These are phyloP conservation scores for Ascochyta fabae DNA, from an alignment of 2,329 filamentous ascomycete genomes.

Conservation along the genomic window DNA sequence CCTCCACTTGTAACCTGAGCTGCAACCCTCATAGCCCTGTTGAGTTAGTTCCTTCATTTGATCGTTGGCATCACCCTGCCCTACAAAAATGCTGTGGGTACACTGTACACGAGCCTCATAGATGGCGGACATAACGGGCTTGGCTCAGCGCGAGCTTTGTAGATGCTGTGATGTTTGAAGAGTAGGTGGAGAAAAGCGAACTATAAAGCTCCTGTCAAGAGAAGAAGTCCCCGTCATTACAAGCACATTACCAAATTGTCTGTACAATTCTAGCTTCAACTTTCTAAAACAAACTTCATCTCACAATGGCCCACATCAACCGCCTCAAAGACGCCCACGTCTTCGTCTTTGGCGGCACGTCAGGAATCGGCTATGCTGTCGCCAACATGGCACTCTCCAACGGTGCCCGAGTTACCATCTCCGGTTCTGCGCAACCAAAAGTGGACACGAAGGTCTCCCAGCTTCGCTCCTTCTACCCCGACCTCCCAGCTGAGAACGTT, in stretches of 20 bases:
- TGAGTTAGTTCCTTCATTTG: neutral
- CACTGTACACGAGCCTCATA: neutral
- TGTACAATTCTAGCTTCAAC: neutral
- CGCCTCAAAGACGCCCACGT: conserved; percentile 58
- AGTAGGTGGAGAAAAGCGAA: neutral
- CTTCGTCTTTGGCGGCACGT: conserved; percentile 69
- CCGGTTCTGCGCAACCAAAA: conserved; percentile 61
- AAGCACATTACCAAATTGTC: neutral
- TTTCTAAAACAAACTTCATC: too few species aligned
- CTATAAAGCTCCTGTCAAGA: neutral
- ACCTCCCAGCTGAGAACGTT: conserved; percentile 23
- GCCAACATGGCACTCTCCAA: conserved; percentile 64
- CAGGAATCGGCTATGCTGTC: conserved; percentile 68
- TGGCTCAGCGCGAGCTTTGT: neutral
- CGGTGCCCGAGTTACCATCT: conserved; percentile 64
- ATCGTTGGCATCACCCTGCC: neutral
- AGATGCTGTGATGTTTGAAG: neutral
- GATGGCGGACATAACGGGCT: conserved; percentile 3
- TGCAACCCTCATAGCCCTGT: neutral
- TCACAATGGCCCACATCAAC: conserved; percentile 48
- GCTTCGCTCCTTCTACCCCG: conserved; percentile 53
- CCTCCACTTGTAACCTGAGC: neutral
- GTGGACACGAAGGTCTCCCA: conserved; percentile 57
- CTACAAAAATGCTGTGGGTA: neutral
- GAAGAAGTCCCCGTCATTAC: neutral